Evolutionary conservation across 78 protist genomes (phyloP), one percentile per base, ranked within the genome.

Genomic region (Dictyostelium citrinum): DNA sequence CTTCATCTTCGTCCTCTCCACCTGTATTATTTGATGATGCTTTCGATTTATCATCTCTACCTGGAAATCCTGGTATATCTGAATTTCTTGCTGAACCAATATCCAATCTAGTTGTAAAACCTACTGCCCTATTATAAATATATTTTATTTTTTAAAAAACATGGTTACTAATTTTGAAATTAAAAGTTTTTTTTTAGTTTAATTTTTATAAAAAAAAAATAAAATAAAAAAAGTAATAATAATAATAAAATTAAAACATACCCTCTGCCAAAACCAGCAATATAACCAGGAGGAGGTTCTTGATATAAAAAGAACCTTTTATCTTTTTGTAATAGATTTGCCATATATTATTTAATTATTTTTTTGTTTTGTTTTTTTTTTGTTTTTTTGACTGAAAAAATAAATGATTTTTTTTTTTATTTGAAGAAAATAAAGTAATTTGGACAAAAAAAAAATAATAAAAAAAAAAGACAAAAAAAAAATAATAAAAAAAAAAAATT

Each of bases 181-280:
- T 29, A 67, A 67, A 67, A 22, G 37, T 29, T 67, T 67, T 67
- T 12, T 17, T 67, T 67, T 67, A n/a, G 11, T 24, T 64, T 64
- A 10, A 29, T 29, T 29, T 29, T 29, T 24, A 4, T 14, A 51
- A 1, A 55, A 55, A 55, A 6, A 55, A 20, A 55, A 20, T 5
- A 20, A 55, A 55, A 35, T 17, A 72, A 35, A 72, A 31, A 37
- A 29, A 72, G 39, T 2, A 72, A 39, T 14, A 29, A 72, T 37
- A 51, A 17, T 17, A 51, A 43, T 11, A 76, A 27, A 4, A 77
- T 10, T 20, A 4, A 24, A 45, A n/a, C 60, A 12, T 46, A 78
- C 83, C 99, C 99, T 41, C 99, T 90, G 0, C 99, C 99, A 20
- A 94, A 31, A 24, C 99, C 99, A 11, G 99, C 98, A 11, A 98